Base-by-base conservation (phyloP, 140 eudicot genomes). In the Eryngium alpinum region DNA sequence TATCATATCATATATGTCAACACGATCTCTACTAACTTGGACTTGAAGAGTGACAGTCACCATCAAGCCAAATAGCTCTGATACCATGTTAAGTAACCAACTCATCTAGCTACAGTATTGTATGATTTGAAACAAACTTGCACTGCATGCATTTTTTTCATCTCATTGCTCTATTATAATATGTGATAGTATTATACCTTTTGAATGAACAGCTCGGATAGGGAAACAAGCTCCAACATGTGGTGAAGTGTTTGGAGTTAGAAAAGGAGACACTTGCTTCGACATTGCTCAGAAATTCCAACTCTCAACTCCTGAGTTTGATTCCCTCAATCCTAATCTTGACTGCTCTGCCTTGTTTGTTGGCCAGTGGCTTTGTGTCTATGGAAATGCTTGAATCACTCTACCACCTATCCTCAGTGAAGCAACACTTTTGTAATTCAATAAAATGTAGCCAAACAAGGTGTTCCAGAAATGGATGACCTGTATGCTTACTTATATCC, bases 361-460 rank as follows among this genome's bases (percentile, higher is more conserved):
- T 46, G 90, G 90, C 80, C 91, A 90, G 70, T 88, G 94, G 91
- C 72, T 90, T 76, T 90, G 93, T 60, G 77, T 88, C 13, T 88
- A 81, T 19, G 91, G 91, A 72, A 65, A 75, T 63, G 82, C 51
- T 79, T 66, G 81, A 59, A n/a, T 27, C 29, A 28, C 29, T 29
- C 24, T 16, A 29, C 6, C 22, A 24, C 27, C 57, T 72, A 28
- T 18, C 5, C 21, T 6, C 56, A 31, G 56, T 38, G 46, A 38
- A 38, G 46, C 46, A 38, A 4, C 46, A 38, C 46, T 38, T 38
- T 2, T 19, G 49, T 63, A n/a, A 28, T 25, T 5, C 28, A 69
- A 29, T 14, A 29, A 69, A 69, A 1, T 70, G 75, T 70, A 17
- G 75, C 25, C 44, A 17, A 32, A 32, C 75, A 32, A 31, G 75